Percentiles rank a stretch among this genome's conserved stretches.
phyloP scores from a whole-genome alignment of 306 rosid genomes.

The Prunus salicina region DNA sequence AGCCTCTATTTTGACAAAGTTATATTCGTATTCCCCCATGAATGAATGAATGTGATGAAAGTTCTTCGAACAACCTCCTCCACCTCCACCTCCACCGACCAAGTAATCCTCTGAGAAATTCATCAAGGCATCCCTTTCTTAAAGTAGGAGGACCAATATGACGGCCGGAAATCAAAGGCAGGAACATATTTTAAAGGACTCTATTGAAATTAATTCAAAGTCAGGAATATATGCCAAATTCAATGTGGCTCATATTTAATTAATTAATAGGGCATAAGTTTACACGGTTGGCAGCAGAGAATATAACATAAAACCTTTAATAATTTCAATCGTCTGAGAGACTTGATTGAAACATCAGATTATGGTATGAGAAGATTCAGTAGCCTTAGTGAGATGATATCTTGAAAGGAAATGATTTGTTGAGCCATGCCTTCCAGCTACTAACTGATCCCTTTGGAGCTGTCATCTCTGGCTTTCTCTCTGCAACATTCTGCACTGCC shows the following conservation, averaged over 20 bases:
- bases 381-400: slow-evolving; percentile 12
- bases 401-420: slow-evolving; percentile 36
- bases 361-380: not conserved
- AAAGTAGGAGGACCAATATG: not conserved
- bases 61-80: not conserved
- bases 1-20: slow-evolving; percentile 13
- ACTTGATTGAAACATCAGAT: not conserved
- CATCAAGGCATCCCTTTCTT: not conserved
- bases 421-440: slow-evolving; percentile 52
- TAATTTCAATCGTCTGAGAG: not conserved
- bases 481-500: slow-evolving; percentile 19
- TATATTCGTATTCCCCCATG: slow-evolving; percentile 10
- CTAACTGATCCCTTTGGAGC: slow-evolving; percentile 34
- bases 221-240: not conserved
- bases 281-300: not conserved
- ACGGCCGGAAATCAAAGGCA: not conserved
- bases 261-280: not conserved
- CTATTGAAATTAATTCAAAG: not conserved
- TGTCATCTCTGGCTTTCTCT: slow-evolving; percentile 26
- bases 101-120: not conserved
- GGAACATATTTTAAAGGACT: not conserved
- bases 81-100: not conserved
- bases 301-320: not conserved
- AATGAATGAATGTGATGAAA: not conserved
- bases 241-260: not conserved